These are phyloP conservation scores for Gossypium herbaceum DNA, from an alignment of 345 rosid genomes.

Conservation along the genomic window DNA sequence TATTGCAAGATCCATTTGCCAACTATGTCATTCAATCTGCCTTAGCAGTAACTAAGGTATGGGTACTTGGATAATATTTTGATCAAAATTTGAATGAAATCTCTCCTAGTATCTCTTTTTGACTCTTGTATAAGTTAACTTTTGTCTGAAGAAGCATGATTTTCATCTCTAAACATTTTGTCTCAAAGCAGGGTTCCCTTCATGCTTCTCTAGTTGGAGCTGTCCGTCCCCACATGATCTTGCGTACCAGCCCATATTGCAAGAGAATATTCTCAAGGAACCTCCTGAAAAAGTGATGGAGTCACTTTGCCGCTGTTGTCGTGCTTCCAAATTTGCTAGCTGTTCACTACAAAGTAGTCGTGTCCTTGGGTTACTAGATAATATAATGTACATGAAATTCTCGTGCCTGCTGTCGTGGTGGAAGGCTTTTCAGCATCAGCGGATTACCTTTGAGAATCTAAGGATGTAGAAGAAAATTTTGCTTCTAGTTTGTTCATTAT, in stretches of 20 bases:
- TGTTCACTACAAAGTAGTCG: conserved; percentile 22
- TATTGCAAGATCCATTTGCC: conserved; percentile 70
- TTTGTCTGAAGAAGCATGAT: neutral
- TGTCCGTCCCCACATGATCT: conserved; percentile 34
- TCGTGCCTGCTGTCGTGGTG: conserved; percentile 21
- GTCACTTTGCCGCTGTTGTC: conserved; percentile 23
- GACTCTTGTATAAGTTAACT: neutral
- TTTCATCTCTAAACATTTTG: conserved; percentile 13
- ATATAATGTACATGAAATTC: conserved; percentile 19
- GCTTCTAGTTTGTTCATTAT: conserved; percentile 26
- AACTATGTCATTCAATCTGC: conserved; percentile 79
- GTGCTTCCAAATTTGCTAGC: conserved; percentile 24
- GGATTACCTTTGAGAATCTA: conserved; percentile 14
- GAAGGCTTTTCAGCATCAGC: conserved; percentile 8
- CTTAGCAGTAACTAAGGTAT: conserved; percentile 52
- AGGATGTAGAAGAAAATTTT: conserved; percentile 19
- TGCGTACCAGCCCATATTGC: conserved; percentile 63
- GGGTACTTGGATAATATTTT: neutral
- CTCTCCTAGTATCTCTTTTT: neutral
- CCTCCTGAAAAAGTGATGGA: conserved; percentile 47
- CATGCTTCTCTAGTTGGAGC: conserved; percentile 45
- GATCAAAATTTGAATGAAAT: neutral
- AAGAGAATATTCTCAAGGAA: conserved; percentile 64
- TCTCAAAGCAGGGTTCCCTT: conserved; percentile 42
- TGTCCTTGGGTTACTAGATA: conserved; percentile 12